Conservation (phyloP, 1,284 basidiomycete genomes). For the Ceratobasidium papillatum region DNA sequence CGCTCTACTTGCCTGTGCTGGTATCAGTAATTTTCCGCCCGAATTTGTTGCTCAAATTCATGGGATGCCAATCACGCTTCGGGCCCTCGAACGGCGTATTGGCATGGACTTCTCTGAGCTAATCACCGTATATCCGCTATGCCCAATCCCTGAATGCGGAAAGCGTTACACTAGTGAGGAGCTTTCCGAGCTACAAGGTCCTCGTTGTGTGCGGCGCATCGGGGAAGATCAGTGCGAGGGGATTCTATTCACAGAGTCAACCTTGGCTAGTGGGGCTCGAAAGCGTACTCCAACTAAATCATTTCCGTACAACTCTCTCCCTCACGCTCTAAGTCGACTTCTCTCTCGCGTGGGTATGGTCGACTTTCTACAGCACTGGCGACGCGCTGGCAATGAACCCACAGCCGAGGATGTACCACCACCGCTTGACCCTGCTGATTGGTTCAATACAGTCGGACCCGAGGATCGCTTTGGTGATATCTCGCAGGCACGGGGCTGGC, state of each 20-base stretch:
- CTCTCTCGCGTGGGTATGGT: neutral
- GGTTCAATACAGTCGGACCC: neutral
- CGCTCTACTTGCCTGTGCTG: neutral
- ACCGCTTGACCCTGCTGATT: neutral
- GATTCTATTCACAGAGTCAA: neutral
- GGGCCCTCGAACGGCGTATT: neutral
- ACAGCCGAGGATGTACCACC: neutral
- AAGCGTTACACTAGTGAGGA: neutral
- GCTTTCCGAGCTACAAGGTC: neutral
- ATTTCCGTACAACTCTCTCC: conserved; percentile 22
- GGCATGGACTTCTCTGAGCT: neutral
- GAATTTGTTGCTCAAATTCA: neutral
- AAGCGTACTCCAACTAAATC: conserved; percentile 11
- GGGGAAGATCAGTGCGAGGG: neutral
- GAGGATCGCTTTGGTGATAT: neutral
- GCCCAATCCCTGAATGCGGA: neutral
- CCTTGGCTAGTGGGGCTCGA: neutral
- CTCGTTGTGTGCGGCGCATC: neutral
- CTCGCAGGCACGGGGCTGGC: neutral
- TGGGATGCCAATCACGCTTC: neutral
- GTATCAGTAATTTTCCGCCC: neutral
- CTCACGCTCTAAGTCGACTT: neutral
- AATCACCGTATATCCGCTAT: neutral
- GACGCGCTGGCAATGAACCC: neutral
- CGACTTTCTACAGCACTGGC: conserved; percentile 15